Evolutionary conservation across 768 basidiomycete species (phyloP).

Genomic region (Paxillus ammoniavirescens): DNA sequence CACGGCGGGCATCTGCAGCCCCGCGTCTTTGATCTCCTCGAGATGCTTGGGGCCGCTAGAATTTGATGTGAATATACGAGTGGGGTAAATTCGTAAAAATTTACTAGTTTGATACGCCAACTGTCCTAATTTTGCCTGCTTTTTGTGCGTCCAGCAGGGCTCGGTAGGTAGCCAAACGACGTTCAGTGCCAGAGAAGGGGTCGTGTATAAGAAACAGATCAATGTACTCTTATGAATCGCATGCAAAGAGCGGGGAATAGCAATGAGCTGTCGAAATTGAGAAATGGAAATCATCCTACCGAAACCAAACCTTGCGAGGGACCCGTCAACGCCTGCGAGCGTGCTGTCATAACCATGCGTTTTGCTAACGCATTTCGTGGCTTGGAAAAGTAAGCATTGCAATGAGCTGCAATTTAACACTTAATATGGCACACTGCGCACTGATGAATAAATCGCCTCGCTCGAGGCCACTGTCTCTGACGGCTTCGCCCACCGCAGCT

Average conservation of each 20-base stretch:
- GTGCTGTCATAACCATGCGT: constrained; percentile 65
- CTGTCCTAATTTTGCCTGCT: constrained; percentile 63
- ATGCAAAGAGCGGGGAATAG: neutral
- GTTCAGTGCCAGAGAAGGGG: constrained; percentile 59
- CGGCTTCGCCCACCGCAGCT: constrained; percentile 55
- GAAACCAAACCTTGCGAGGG: constrained; percentile 56
- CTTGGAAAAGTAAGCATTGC: constrained; percentile 34
- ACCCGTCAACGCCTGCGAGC: constrained; percentile 55
- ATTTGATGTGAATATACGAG: neutral
- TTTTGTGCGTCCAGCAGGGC: constrained; percentile 62
- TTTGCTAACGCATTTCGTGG: constrained; percentile 60
- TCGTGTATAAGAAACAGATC: constrained; percentile 83
- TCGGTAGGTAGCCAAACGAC: constrained; percentile 68
- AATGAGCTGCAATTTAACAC: neutral
- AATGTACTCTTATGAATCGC: constrained; percentile 45
- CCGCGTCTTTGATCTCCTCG: constrained; percentile 66
- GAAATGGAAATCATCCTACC: constrained; percentile 38
- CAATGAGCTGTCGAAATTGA: constrained; percentile 9
- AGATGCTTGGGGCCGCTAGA: constrained; percentile 70
- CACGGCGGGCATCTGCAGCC: constrained; percentile 64
- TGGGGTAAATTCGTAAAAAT: constrained; percentile 18
- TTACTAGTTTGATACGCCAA: constrained; percentile 87
- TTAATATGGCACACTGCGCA: constrained; percentile 29
- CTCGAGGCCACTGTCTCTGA: constrained; percentile 52
- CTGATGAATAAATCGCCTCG: constrained; percentile 72